Evolutionary conservation across 106 monocot species (phyloP).

Genomic region (Iris macrosiphon): DNA sequence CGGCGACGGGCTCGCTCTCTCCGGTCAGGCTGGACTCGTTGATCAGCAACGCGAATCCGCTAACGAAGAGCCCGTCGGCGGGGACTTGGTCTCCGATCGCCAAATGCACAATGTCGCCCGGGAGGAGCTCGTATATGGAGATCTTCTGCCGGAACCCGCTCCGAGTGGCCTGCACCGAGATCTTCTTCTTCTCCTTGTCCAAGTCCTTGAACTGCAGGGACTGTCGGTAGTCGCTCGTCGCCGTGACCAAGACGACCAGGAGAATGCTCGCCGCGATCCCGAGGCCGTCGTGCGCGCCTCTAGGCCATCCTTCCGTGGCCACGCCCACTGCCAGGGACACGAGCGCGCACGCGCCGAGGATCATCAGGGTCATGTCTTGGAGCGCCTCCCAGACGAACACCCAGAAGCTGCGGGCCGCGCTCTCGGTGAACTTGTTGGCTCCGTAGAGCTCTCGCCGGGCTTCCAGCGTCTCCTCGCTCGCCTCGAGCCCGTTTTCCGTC

Average conservation of each 20-base stretch:
- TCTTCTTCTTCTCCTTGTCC: constrained; percentile 46
- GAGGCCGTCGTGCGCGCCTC: constrained; percentile 40
- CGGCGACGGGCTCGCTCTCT: constrained; percentile 29
- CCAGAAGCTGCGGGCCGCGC: constrained; percentile 20
- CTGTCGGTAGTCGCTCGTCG: constrained; percentile 38
- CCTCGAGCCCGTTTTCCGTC: constrained; percentile 9
- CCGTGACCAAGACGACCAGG: constrained; percentile 33
- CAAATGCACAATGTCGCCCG: constrained; percentile 38
- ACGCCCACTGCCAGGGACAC: constrained; percentile 33
- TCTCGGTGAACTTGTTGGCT: constrained; percentile 35
- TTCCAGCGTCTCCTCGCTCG: constrained; percentile 8
- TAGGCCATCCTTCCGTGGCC: constrained; percentile 40
- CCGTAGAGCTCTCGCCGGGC: constrained; percentile 25
- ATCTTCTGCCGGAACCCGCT: constrained; percentile 32
- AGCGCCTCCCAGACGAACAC: constrained; percentile 41
- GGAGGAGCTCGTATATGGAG: constrained; percentile 36
- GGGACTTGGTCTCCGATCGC: constrained; percentile 43
- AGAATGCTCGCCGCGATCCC: constrained; percentile 39
- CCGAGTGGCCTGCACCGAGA: constrained; percentile 29
- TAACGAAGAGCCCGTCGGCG: constrained; percentile 35
- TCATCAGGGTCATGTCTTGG: constrained; percentile 41
- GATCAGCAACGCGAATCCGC: constrained; percentile 27
- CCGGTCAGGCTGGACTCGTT: constrained; percentile 41
- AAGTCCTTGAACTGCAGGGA: constrained; percentile 46
- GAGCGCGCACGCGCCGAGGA: constrained; percentile 27